Percentiles rank a stretch among this genome's conserved stretches.
Conservation (phyloP, 2,329 filamentous ascomycete genomes). For the Madurella mycetomatis region DNA sequence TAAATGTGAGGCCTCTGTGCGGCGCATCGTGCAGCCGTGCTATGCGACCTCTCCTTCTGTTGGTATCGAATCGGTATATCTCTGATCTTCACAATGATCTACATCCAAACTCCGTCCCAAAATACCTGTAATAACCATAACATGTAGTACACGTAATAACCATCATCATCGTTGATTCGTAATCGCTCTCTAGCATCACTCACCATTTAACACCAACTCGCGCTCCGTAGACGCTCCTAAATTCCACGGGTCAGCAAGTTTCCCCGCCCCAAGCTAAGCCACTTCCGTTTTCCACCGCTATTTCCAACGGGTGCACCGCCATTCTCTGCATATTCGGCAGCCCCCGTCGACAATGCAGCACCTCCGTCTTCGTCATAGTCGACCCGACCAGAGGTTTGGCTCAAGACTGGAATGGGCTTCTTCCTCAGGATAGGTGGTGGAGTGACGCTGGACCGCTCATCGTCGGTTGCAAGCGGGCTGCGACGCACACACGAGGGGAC, state of each 20-base stretch:
- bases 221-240: too few species aligned
- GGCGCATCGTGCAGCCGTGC: too few species aligned
- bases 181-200: neutral
- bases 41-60: too few species aligned
- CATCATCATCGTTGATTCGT: neutral
- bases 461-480: slow-evolving; percentile 36
- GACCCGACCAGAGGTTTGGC: neutral
- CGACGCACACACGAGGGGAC: slow-evolving; percentile 39
- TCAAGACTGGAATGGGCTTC: neutral
- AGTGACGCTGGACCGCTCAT: slow-evolving; percentile 44
- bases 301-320: neutral
- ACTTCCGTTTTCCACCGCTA: slow-evolving; percentile 14
- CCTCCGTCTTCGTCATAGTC: slow-evolving; percentile 11
- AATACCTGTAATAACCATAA: too few species aligned
- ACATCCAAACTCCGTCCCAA: too few species aligned
- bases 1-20: too few species aligned
- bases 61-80: too few species aligned
- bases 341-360: neutral
- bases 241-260: slow-evolving; percentile 13
- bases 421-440: slow-evolving; percentile 54
- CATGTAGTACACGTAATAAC: too few species aligned
- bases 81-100: too few species aligned
- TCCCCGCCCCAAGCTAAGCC: slow-evolving; percentile 15
- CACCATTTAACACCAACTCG: neutral
- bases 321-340: too few species aligned